Conservation (phyloP, 257 asterid species). For the Vinca minor region DNA sequence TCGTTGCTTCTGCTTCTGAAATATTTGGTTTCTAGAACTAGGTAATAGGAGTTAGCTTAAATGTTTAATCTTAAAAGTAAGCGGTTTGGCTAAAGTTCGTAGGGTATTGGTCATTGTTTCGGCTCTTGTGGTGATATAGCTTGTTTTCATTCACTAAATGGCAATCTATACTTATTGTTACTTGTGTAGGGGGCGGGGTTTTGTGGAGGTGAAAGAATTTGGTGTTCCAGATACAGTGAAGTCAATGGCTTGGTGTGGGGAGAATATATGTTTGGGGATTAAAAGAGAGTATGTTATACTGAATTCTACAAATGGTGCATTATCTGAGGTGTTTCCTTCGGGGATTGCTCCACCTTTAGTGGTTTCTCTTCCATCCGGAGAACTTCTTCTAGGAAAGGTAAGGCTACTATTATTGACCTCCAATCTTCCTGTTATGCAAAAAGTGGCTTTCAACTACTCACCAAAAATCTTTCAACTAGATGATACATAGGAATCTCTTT, state of each 20-base stretch:
- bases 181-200: slow-evolving; percentile 82
- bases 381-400: slow-evolving; percentile 95
- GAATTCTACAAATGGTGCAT: slow-evolving; percentile 73
- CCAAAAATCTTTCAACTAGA: neutral
- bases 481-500: neutral
- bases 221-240: slow-evolving; percentile 86
- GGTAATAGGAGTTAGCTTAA: neutral
- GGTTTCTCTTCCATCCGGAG: slow-evolving; percentile 80
- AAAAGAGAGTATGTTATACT: slow-evolving; percentile 74
- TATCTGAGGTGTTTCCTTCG: slow-evolving; percentile 84
- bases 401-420: slow-evolving; percentile 3
- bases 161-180: neutral
- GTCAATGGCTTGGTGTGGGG: slow-evolving; percentile 98
- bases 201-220: slow-evolving; percentile 90
- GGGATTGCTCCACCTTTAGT: slow-evolving; percentile 95
- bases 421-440: neutral
- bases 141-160: neutral
- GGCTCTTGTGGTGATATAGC: no score
- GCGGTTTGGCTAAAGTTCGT: neutral
- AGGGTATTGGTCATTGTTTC: neutral
- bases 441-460: neutral
- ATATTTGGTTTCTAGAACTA: no score
- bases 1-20: no score
- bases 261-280: slow-evolving; percentile 82
- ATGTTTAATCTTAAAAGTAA: neutral